These are phyloP conservation scores for Suhomyces kilbournensis DNA, from an alignment of 805 yeast species.

Conservation along the genomic window DNA sequence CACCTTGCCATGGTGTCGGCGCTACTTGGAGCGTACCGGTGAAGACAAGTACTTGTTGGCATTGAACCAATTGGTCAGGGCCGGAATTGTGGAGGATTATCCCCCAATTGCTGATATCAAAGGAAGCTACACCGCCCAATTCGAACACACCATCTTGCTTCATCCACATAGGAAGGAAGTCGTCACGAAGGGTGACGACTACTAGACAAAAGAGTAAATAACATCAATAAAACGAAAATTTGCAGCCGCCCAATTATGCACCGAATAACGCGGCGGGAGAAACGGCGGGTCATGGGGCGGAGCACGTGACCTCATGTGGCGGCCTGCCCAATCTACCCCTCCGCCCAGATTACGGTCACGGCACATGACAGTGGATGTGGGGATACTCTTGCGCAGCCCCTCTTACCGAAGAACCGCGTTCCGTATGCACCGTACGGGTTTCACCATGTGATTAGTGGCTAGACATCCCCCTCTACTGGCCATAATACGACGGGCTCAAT, in stretches of 20 bases:
- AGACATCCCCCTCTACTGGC: not conserved
- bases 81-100: constrained; percentile 88
- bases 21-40: constrained; percentile 88
- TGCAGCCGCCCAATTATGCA: not conserved
- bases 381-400: not conserved
- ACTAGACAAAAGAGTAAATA: constrained; percentile 28
- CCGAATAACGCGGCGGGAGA: not conserved
- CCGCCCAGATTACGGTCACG: not conserved
- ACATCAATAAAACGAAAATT: too few species aligned
- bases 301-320: not conserved
- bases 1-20: constrained; percentile 92
- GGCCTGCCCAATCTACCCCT: not conserved
- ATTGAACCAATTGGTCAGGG: constrained; percentile 75
- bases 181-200: constrained; percentile 93
- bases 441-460: not conserved
- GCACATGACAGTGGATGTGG: not conserved
- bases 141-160: constrained; percentile 86
- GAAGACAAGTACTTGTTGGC: constrained; percentile 90
- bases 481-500: not conserved
- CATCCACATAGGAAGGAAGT: constrained; percentile 93
- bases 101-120: constrained; percentile 84
- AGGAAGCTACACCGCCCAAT: constrained; percentile 95
- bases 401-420: not conserved
- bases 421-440: not conserved
- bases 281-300: not conserved